Evolutionary conservation across 2,329 filamentous ascomycete species (phyloP), one percentile per base, ranked within the genome.

Genomic region (Ilyonectria sp.): DNA sequence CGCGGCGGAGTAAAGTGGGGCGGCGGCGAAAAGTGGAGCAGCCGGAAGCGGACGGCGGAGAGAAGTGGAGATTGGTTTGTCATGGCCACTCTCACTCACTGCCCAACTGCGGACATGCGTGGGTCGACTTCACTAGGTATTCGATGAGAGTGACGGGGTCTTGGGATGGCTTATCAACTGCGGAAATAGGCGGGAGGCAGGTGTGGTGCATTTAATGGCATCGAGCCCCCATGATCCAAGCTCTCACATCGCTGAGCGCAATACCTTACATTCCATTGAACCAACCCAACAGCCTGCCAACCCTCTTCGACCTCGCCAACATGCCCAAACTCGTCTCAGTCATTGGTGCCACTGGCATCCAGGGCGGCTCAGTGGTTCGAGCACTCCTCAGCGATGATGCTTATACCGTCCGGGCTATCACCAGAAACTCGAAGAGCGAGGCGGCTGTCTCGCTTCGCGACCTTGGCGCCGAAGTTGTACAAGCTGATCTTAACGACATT

Each of bases 361-460:
- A 85, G 69, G 84, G 83, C 33, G 79, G 79, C 23, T 82, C 81
- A n/a, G 80, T 85, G 11, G 76, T 83, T 59, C 59, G 69, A 3
- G 73, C 76, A 21, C 79, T 85, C 63, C 79, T 85, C 55, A 74
- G 74, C 33, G 79, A 85, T 73, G 69, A 82, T 0, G 69, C 70
- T 8, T 77, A 81, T 44, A 77, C 70, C 4, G 72, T 85, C 46
- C 78, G 82, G 4, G 83, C 78, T 10, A 74, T 84, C 31, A 84
- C 81, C 0, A 78, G 82, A 44, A 78, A 81, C 67, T 60, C 70
- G 0, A 70, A 72, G 6, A 80, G 78, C 57, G 64, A 69, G 0
- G 75, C 77, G 9, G 78, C 79, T 35, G 59, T 79, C 40, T 72
- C 70, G 2, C 74, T 84, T 15, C 59, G 67, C 9, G 60, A 65